These are phyloP conservation scores for Vitis labrusca DNA, from an alignment of 164 flowering plant genomes.

Conservation along the genomic window DNA sequence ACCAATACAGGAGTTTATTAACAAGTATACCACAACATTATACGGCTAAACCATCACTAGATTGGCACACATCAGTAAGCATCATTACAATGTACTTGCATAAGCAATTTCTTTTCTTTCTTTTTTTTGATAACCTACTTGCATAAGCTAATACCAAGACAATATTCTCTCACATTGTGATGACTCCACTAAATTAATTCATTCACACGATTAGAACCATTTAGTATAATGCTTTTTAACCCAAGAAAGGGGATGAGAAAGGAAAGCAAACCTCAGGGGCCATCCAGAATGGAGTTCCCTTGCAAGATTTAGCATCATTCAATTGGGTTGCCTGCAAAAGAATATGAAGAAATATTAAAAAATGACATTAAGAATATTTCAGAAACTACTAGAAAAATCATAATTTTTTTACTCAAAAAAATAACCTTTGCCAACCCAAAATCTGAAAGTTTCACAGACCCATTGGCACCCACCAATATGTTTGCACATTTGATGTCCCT, in stretches of 20 bases:
- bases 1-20: no score
- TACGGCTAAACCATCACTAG: no score
- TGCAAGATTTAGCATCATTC: constrained; percentile 84
- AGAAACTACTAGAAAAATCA: neutral
- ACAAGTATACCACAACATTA: no score
- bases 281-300: constrained; percentile 98
- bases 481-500: constrained; percentile 99
- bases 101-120: no score
- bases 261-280: constrained; percentile 88
- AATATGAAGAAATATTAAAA: constrained; percentile 2
- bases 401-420: neutral
- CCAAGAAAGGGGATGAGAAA: constrained; percentile 1
- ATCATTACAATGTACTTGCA: no score
- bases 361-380: neutral
- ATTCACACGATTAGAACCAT: neutral
- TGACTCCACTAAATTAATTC: neutral
- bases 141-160: no score
- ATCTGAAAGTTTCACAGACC: constrained; percentile 94
- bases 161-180: neutral
- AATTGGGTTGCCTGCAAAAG: constrained; percentile 67
- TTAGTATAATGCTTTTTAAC: neutral
- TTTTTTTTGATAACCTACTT: no score
- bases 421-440: constrained; percentile 98
- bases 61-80: no score
- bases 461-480: constrained; percentile 83